These are phyloP conservation scores for Chlamydomonas urium DNA, from an alignment of 139 green algal genomes.

Conservation along the genomic window DNA sequence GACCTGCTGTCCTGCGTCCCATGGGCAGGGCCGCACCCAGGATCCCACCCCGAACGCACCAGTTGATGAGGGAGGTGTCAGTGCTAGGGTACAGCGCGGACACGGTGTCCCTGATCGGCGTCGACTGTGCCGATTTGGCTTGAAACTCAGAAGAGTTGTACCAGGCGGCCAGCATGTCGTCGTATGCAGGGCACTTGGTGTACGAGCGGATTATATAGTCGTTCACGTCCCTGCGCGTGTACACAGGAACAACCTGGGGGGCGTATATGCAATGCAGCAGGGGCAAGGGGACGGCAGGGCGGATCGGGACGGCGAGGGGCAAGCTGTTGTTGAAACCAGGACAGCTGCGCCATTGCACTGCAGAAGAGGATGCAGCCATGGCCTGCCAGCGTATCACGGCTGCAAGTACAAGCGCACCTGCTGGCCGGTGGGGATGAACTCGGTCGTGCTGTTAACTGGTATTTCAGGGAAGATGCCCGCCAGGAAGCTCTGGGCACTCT, in stretches of 20 bases:
- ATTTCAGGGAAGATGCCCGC: slow-evolving; percentile 20
- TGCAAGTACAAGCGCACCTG: slow-evolving; percentile 24
- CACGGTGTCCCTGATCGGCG: slow-evolving; percentile 13
- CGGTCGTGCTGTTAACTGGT: background rate
- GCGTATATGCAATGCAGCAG: no score
- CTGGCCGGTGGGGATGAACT: slow-evolving; percentile 29
- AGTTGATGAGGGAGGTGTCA: slow-evolving; percentile 7
- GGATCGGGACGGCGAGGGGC: no score
- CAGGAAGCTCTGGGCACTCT: slow-evolving; percentile 24
- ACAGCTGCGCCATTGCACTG: no score
- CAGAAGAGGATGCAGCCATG: no score
- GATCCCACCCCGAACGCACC: background rate
- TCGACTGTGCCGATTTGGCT: slow-evolving; percentile 17
- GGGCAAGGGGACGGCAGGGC: background rate
- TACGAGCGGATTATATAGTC: slow-evolving; percentile 46
- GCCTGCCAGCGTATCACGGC: background rate
- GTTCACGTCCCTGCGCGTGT: slow-evolving; percentile 30
- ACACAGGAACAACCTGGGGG: slow-evolving; percentile 39
- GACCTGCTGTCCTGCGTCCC: background rate
- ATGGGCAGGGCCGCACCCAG: background rate
- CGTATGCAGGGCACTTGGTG: slow-evolving; percentile 40
- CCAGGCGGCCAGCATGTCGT: slow-evolving; percentile 20
- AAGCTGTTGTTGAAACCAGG: no score
- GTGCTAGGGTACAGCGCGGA: background rate
- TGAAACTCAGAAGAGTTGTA: slow-evolving; percentile 34